A percentile compares a stretch with the other conserved stretches of the same genome.
Conservation (phyloP, 108 stramenopile species). For the Stephanodiscus triporus region DNA sequence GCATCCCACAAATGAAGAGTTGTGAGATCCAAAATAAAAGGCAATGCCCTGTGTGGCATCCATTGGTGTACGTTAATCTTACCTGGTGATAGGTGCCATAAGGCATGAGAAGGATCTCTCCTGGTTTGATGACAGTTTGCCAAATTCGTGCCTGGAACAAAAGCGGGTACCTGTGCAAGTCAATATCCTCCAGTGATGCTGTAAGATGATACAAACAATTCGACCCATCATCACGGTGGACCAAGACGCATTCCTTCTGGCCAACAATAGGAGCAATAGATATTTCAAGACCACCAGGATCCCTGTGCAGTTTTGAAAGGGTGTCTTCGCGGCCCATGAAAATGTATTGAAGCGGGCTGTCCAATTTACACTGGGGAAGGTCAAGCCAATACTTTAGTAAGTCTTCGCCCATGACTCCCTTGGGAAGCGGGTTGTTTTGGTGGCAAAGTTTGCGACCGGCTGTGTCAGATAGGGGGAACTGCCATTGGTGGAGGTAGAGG, state of each 20-base stretch:
- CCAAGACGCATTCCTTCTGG: constrained; percentile 80
- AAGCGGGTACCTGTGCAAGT: constrained; percentile 65
- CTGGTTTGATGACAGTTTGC: constrained; percentile 69
- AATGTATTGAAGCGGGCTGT: constrained; percentile 80
- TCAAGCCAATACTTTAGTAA: constrained; percentile 77
- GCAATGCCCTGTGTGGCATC: neutral
- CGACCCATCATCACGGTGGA: constrained; percentile 69
- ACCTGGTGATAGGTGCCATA: constrained; percentile 79
- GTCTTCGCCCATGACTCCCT: constrained; percentile 72
- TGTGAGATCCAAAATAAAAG: neutral
- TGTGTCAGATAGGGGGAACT: constrained; percentile 75
- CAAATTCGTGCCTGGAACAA: constrained; percentile 64
- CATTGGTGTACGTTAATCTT: neutral
- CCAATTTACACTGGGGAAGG: constrained; percentile 52
- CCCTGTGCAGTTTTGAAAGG: constrained; percentile 68
- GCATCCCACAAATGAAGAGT: neutral
- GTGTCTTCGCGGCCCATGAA: constrained; percentile 83
- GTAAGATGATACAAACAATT: constrained; percentile 63
- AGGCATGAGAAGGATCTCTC: constrained; percentile 88
- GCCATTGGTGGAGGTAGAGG: constrained; percentile 88
- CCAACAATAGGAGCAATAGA: constrained; percentile 84
- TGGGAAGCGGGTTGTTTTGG: constrained; percentile 60
- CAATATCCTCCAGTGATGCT: constrained; percentile 61
- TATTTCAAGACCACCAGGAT: constrained; percentile 78
- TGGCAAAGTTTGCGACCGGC: constrained; percentile 71